phyloP scores from a whole-genome alignment of 306 rosid species.

The Ormosia emarginata region DNA sequence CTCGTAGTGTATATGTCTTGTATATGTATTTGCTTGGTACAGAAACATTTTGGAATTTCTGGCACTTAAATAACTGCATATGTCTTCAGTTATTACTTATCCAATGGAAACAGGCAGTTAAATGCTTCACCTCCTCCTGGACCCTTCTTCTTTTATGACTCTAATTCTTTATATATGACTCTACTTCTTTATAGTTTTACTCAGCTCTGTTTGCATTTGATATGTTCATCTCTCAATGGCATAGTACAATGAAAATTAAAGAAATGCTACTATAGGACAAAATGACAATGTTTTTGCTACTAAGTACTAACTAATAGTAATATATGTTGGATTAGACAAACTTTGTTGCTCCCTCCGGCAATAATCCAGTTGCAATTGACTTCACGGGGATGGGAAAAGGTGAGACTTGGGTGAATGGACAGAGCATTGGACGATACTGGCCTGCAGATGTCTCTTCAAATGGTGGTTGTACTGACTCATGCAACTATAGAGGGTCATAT shows the following conservation, averaged over 20 bases:
- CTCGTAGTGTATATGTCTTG: neutral
- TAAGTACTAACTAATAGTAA: neutral
- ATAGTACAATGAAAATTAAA: neutral
- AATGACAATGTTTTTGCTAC: neutral
- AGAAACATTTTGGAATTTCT: neutral
- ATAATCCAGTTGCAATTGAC: conserved; percentile 78
- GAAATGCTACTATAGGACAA: neutral
- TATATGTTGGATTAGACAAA: conserved; percentile 43
- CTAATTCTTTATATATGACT: neutral
- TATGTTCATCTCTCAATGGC: neutral
- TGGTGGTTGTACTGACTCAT: conserved; percentile 49
- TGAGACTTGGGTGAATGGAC: conserved; percentile 97
- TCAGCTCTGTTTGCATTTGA: neutral
- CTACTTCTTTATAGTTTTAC: neutral
- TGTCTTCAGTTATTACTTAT: neutral
- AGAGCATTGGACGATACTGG: conserved; percentile 96
- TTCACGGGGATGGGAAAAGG: conserved; percentile 94
- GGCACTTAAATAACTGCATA: neutral
- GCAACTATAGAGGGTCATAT: conserved; percentile 65
- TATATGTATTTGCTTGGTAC: neutral
- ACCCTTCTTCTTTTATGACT: neutral
- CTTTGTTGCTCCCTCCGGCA: conserved; percentile 68
- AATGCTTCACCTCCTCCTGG: neutral
- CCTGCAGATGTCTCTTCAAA: conserved; percentile 52
- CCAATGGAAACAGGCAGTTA: neutral